Percentiles rank a stretch among this genome's conserved stretches.
These are phyloP conservation scores for Trapa bicornis DNA, from an alignment of 345 rosid species.

Conservation along the genomic window DNA sequence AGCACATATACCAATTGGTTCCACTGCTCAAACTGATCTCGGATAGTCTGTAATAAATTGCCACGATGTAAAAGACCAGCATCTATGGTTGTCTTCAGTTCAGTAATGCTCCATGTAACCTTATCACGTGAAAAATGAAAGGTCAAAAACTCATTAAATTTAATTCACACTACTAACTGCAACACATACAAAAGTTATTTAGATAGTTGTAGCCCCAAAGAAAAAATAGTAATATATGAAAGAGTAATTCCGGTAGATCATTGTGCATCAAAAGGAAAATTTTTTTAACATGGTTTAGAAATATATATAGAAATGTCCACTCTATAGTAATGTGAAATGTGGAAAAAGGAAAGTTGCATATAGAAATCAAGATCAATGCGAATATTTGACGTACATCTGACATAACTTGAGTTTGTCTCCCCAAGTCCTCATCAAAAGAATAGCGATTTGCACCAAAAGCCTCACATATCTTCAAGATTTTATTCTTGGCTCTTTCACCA, in stretches of 20 bases:
- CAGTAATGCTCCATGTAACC: slow-evolving; percentile 64
- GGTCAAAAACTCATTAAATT: neutral
- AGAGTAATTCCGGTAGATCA: neutral
- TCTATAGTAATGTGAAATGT: neutral
- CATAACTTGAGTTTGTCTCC: slow-evolving; percentile 59
- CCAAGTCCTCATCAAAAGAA: slow-evolving; percentile 68
- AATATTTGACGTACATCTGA: slow-evolving; percentile 33
- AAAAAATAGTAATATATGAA: neutral
- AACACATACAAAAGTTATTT: neutral
- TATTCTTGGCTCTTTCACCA: slow-evolving; percentile 83
- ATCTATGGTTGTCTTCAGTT: slow-evolving; percentile 66
- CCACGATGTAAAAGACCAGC: slow-evolving; percentile 55
- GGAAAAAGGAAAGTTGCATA: neutral
- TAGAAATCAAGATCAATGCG: neutral
- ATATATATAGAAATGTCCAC: neutral
- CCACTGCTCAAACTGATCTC: slow-evolving; percentile 75
- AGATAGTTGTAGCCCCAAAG: neutral
- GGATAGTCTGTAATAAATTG: slow-evolving; percentile 56
- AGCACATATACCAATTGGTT: slow-evolving; percentile 46
- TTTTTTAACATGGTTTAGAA: neutral
- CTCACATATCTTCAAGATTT: slow-evolving; percentile 87
- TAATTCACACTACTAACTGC: neutral
- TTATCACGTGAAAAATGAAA: slow-evolving; percentile 12
- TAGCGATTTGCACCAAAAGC: slow-evolving; percentile 97
- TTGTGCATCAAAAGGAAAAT: neutral